phyloP scores from a whole-genome alignment of 768 basidiomycete genomes.

The Lyophyllum atratum region DNA sequence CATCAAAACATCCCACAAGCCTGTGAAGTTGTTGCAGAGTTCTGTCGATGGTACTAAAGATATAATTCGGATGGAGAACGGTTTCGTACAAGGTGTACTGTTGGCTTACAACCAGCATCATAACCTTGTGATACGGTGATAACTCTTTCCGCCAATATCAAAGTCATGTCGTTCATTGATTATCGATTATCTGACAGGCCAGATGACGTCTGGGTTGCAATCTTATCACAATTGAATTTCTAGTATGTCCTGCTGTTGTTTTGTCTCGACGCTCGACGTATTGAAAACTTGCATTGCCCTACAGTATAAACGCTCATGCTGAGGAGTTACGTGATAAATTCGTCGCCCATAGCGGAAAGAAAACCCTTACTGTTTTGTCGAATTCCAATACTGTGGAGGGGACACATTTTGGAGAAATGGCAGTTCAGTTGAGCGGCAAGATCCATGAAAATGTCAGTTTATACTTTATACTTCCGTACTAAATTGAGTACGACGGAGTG shows the following conservation, averaged over 20 bases:
- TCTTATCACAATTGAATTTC: constrained; percentile 36
- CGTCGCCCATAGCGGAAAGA: constrained; percentile 34
- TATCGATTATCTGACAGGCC: constrained; percentile 4
- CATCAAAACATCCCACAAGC: neutral
- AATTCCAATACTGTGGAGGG: constrained; percentile 11
- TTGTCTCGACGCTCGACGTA: neutral
- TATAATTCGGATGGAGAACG: neutral
- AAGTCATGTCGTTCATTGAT: neutral
- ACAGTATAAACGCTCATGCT: constrained; percentile 25
- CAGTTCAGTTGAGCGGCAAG: constrained; percentile 23
- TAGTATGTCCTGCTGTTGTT: constrained; percentile 16
- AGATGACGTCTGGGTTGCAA: constrained; percentile 40
- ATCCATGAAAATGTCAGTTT: constrained; percentile 25
- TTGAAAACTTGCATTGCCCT: neutral
- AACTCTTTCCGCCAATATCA: neutral
- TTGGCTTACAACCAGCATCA: constrained; percentile 10
- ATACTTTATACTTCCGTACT: too few species aligned
- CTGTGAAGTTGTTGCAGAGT: constrained; percentile 7
- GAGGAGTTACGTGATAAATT: constrained; percentile 35
- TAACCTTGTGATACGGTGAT: constrained; percentile 9
- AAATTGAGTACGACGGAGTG: too few species aligned
- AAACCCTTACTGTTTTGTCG: constrained; percentile 26
- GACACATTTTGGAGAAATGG: constrained; percentile 34
- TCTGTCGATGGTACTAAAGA: constrained; percentile 4
- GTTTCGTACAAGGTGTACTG: constrained; percentile 9